A percentile compares a stretch with the other conserved stretches of the same genome.
These are phyloP conservation scores for Gynostemma pentaphyllum DNA, from an alignment of 306 rosid species.

Conservation along the genomic window DNA sequence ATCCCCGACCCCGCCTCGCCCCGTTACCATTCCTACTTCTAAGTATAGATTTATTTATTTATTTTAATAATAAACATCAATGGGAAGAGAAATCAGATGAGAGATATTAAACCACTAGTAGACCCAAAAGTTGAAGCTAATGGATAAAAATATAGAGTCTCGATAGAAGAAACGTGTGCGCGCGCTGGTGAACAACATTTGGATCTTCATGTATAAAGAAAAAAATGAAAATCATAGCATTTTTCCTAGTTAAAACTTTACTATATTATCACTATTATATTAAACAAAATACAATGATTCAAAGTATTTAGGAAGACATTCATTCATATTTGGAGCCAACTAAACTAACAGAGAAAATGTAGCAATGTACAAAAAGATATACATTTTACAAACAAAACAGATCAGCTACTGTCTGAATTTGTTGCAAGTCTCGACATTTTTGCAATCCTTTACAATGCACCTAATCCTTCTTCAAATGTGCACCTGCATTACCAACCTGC, in stretches of 20 bases:
- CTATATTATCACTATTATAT: background rate
- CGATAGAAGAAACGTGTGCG: no score
- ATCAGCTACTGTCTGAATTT: background rate
- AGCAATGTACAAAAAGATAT: conserved; percentile 11
- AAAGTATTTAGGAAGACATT: background rate
- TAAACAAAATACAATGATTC: conserved; percentile 1
- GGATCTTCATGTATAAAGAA: no score
- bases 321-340: background rate
- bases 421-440: background rate
- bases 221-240: no score
- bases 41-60: no score
- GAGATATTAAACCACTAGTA: no score
- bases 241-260: background rate
- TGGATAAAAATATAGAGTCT: no score
- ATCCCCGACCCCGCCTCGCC: no score
- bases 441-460: background rate
- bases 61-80: no score
- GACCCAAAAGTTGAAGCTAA: no score
- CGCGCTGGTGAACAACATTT: no score
- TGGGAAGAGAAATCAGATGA: no score
- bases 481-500: conserved; percentile 11
- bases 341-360: conserved; percentile 1
- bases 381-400: conserved; percentile 4
- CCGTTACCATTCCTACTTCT: no score
- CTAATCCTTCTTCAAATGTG: conserved; percentile 3